Evolutionary conservation across 1,284 basidiomycete species (phyloP), one percentile per base, ranked within the genome.

Genomic region (Trichosporon asahii): DNA sequence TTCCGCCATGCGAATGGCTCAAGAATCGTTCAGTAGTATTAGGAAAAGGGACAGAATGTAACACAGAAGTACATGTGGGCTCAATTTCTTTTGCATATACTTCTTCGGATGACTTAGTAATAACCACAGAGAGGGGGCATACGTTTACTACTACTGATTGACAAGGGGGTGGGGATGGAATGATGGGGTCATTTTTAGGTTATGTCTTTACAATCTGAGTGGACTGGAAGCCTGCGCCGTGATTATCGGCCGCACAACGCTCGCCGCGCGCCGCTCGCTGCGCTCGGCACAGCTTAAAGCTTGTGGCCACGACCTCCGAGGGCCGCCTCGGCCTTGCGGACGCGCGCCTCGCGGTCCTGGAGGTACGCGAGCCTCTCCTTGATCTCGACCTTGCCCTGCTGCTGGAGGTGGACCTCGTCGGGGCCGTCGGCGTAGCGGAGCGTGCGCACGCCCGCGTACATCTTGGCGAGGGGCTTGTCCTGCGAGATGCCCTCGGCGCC

Each of bases 401-500:
- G 95, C 83, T 95, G 93, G 66, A 95, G 90, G 83, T 98, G 95
- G 5, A 98, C 93, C 87, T 92, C 93, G 80, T 95, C 94, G 57
- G 93, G 94, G 33, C 94, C 93, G 85, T 98, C 95, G 72, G 95
- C 95, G 77, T 93, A 89, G 53, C 94, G 89, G 29, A 98, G 86
- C 0, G 95, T 98, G 68, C 96, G 88, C 73, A 98, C 82, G 25
- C 88, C 88, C 33, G 93, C 91, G 86, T 89, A 98, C 73, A 88
- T 87, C 66, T 84, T 80, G 0, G 96, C 94, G 40, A 99, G 88
- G 31, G 89, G 88, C 64, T 90, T 90, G 78, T 98, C 96, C 84
- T 97, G 94, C 65, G 88, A 93, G 68, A 99, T 85, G 70, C 96
- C 96, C 84, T 98, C 96, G 27, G 94, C 96, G 69, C 96, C 96